phyloP scores from a whole-genome alignment of 371 early-diverging fungal genomes.

The Mortierella sp. region DNA sequence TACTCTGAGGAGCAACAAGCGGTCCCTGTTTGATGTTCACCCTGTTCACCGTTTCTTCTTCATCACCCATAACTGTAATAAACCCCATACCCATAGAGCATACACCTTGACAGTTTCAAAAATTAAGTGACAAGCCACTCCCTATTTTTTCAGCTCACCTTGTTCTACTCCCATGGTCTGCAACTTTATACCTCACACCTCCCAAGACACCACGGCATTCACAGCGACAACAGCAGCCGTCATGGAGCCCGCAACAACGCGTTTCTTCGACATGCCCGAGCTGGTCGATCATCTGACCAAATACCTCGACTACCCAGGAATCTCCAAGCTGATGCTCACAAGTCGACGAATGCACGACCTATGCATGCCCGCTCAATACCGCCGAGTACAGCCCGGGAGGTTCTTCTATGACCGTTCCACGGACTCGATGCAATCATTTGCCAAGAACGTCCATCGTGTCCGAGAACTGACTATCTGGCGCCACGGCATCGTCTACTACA shows the following conservation, averaged over 20 bases:
- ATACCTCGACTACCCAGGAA: not conserved
- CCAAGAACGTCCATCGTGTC: not conserved
- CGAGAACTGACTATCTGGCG: not conserved
- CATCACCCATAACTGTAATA: not conserved
- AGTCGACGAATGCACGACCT: not conserved
- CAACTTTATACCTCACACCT: too few species aligned
- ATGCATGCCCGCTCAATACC: not conserved
- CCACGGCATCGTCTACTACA: not conserved
- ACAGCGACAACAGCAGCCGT: not conserved
- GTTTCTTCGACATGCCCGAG: not conserved
- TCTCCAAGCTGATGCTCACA: not conserved
- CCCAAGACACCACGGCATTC: not conserved
- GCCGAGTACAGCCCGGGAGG: too few species aligned
- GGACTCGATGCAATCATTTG: not conserved
- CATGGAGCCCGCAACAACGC: not conserved
- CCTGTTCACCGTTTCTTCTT: not conserved
- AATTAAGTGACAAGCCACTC: too few species aligned
- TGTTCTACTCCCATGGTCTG: not conserved
- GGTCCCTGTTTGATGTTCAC: not conserved
- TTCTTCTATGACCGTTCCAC: not conserved
- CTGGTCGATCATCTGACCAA: not conserved
- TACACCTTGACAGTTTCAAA: too few species aligned
- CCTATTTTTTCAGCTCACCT: too few species aligned
- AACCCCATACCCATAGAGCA: not conserved
- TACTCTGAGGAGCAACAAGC: conserved; percentile 9